These are phyloP conservation scores for Pseudogymnoascus sp. DNA, from an alignment of 2,329 filamentous ascomycete species.

Conservation along the genomic window DNA sequence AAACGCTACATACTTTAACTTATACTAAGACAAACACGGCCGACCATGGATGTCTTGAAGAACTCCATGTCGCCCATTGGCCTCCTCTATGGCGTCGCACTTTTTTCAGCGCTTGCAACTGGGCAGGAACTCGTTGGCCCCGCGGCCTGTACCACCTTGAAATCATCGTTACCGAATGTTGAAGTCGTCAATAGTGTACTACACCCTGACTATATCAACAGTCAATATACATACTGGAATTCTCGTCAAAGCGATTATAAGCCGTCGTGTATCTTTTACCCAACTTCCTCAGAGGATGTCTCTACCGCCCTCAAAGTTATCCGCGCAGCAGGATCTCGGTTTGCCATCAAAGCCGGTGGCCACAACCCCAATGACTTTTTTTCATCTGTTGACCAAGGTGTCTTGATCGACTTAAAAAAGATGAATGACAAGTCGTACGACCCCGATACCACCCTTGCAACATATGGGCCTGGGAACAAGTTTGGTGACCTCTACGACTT, in stretches of 20 bases:
- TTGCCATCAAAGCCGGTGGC: conserved; percentile 33
- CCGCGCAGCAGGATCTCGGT: conserved; percentile 12
- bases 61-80: neutral
- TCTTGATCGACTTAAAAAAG: conserved; percentile 2
- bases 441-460: conserved; percentile 20
- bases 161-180: neutral
- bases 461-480: conserved; percentile 25
- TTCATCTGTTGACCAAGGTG: neutral
- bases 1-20: neutral
- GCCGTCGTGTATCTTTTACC: conserved; percentile 21
- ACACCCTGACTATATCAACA: neutral
- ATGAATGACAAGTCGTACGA: neutral
- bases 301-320: conserved; percentile 17
- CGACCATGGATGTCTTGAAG: neutral
- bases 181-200: neutral
- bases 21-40: neutral
- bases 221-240: conserved; percentile 14
- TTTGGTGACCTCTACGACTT: neutral
- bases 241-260: conserved; percentile 14
- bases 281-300: conserved; percentile 17
- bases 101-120: neutral
- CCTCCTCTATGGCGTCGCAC: neutral
- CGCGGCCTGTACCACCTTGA: neutral
- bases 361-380: conserved; percentile 20
- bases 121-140: neutral